phyloP scores from a whole-genome alignment of 2,329 filamentous ascomycete species.

The Dothideomycetes sp. region DNA sequence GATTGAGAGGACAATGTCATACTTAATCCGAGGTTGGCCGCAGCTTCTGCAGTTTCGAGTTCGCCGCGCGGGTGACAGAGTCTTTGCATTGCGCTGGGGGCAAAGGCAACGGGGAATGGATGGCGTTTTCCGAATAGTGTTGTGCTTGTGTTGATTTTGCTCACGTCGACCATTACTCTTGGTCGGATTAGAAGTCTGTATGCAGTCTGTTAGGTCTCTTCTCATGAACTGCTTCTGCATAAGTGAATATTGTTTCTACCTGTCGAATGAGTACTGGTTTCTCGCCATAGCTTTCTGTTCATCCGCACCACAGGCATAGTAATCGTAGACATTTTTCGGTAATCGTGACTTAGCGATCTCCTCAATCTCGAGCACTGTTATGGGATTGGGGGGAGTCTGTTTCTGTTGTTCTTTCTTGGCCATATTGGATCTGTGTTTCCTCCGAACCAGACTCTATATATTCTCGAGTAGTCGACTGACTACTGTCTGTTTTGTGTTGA shows the following conservation, averaged over 20 bases:
- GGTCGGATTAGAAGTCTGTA: slow-evolving; percentile 20
- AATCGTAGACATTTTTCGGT: slow-evolving; percentile 11
- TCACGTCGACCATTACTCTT: slow-evolving; percentile 32
- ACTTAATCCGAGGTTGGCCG: slow-evolving; percentile 18
- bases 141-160: slow-evolving; percentile 31
- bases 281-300: slow-evolving; percentile 6
- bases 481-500: no score
- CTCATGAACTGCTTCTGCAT: no score
- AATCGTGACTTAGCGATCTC: slow-evolving; percentile 9
- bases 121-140: slow-evolving; percentile 37
- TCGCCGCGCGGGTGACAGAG: slow-evolving; percentile 24
- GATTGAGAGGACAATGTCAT: slow-evolving; percentile 24
- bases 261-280: slow-evolving; percentile 6
- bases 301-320: slow-evolving; percentile 12
- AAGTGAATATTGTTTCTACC: neutral
- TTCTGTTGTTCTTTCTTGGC: no score
- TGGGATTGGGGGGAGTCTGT: no score
- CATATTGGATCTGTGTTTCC: no score
- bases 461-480: no score
- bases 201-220: neutral
- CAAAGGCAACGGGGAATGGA: slow-evolving; percentile 26
- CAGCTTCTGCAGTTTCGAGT: slow-evolving; percentile 23
- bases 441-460: no score
- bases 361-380: slow-evolving; percentile 12
- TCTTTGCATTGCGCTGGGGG: slow-evolving; percentile 25